Base-by-base conservation (phyloP, 208 protist genomes). In the Porcisia deanei region DNA sequence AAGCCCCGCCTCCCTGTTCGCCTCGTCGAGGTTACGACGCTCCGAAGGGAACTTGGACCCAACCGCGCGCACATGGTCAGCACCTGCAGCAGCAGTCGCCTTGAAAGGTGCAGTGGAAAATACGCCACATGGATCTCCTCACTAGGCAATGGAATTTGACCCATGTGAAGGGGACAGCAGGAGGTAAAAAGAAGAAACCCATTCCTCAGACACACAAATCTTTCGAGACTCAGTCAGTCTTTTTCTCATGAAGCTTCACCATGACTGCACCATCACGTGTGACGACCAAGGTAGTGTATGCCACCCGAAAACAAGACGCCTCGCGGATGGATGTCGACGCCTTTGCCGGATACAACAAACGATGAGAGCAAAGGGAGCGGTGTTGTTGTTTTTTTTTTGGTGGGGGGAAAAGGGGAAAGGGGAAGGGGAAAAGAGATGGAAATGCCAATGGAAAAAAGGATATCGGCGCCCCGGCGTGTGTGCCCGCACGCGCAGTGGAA, bases 31-130 rank as follows among this genome's bases (percentile, higher is more conserved):
- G 20, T 20, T 1, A 25, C 71, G 71, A 30, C 71, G 64, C 2
- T 8, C 41, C 12, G 77, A 81, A 30, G 30, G 30, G 30, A 30
- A 30, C 71, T 73, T 64, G 34, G 77, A 76, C 7, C 70, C 77
- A 22, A 70, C 64, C n/a, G 63, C 55, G 37, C 77, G 77, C 45
- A 61, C 47, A 5, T 30, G 30, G 77, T 20, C 14, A 64, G 70
- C 5, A 76, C 22, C 64, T 65, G 58, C 71, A 81, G 57, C 58
- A 81, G 58, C 57, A 76, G 25, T 10, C 71, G 73, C 71, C 77
- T 77, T 5, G 61, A 0, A 3, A 73, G 57, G 6, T 81, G 77
- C 9, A 81, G n/a, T 12, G 25, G 65, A 22, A 81, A 65, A 66
- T 70, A 81, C 25, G 59, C 39, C 7, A 4, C 65, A n/a, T 77